Conservation (phyloP, 2,329 filamentous ascomycete genomes). For the Lachnellula cervina region DNA sequence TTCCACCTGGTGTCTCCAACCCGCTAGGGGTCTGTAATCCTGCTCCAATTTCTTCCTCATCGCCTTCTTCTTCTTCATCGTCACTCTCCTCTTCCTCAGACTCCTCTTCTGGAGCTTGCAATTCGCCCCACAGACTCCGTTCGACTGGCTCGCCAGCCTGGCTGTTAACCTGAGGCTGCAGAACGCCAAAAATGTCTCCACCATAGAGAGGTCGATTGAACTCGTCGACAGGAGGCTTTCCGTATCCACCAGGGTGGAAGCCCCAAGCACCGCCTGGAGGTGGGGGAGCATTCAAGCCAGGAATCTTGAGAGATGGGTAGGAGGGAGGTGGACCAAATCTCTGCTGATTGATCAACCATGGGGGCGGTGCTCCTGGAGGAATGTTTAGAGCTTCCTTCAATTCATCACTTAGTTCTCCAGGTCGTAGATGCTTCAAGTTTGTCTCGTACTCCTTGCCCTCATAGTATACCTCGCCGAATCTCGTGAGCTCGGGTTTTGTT, state of each 20-base stretch:
- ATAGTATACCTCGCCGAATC: conserved; percentile 98
- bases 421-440: conserved; percentile 82
- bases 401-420: conserved; percentile 84
- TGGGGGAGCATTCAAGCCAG: conserved; percentile 88
- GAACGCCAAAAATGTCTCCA: conserved; percentile 87
- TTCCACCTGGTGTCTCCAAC: conserved; percentile 74
- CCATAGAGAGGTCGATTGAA: conserved; percentile 88
- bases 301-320: conserved; percentile 91
- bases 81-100: conserved; percentile 67
- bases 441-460: conserved; percentile 98
- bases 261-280: conserved; percentile 89
- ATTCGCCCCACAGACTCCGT: conserved; percentile 83
- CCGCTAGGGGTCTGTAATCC: conserved; percentile 72
- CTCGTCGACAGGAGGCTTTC: conserved; percentile 92
- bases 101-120: conserved; percentile 75
- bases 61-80: conserved; percentile 64
- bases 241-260: conserved; percentile 91
- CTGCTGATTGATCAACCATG: conserved; percentile 97
- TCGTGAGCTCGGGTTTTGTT: conserved; percentile 87
- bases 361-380: conserved; percentile 84
- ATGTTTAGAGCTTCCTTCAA: conserved; percentile 92
- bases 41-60: conserved; percentile 55
- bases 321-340: conserved; percentile 88
- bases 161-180: conserved; percentile 55
- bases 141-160: conserved; percentile 76